These are phyloP conservation scores for Ampelomyces quisqualis DNA, from an alignment of 2,329 filamentous ascomycete genomes.

Conservation along the genomic window DNA sequence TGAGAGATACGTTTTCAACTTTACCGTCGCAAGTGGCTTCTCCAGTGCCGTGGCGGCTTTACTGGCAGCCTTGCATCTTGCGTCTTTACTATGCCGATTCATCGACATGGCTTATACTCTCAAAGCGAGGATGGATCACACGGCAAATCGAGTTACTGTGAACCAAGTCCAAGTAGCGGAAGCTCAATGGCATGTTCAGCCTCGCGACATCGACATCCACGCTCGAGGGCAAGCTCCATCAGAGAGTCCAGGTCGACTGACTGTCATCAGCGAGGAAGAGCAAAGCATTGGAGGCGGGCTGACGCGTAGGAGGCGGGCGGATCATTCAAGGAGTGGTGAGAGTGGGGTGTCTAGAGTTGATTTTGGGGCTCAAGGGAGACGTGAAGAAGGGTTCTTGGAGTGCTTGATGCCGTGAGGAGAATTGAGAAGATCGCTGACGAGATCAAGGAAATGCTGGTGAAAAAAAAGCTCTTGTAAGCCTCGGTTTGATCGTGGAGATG, in stretches of 20 bases:
- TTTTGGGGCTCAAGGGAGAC: background rate
- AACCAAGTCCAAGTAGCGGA: background rate
- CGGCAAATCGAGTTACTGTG: no score
- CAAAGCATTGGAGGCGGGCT: background rate
- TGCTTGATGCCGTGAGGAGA: conserved; percentile 1
- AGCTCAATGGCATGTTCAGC: background rate
- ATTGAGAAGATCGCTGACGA: background rate
- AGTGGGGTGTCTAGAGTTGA: background rate
- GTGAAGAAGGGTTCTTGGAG: background rate
- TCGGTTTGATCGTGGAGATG: no score
- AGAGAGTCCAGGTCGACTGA: background rate
- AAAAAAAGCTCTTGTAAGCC: no score
- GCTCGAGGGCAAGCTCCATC: background rate
- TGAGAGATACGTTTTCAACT: conserved; percentile 3
- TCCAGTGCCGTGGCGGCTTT: conserved; percentile 2
- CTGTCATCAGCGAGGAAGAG: conserved; percentile 3
- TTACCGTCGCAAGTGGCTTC: conserved; percentile 4
- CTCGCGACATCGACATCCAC: conserved; percentile 1
- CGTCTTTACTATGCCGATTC: background rate
- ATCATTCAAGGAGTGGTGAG: background rate
- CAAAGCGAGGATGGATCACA: no score
- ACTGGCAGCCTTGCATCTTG: conserved; percentile 2
- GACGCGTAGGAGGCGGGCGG: background rate
- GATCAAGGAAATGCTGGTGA: no score
- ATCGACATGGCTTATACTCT: background rate